Evolutionary conservation across 495 filamentous ascomycete genomes (phyloP), one percentile per base, ranked within the genome.

Genomic region (Neurospora sp.): DNA sequence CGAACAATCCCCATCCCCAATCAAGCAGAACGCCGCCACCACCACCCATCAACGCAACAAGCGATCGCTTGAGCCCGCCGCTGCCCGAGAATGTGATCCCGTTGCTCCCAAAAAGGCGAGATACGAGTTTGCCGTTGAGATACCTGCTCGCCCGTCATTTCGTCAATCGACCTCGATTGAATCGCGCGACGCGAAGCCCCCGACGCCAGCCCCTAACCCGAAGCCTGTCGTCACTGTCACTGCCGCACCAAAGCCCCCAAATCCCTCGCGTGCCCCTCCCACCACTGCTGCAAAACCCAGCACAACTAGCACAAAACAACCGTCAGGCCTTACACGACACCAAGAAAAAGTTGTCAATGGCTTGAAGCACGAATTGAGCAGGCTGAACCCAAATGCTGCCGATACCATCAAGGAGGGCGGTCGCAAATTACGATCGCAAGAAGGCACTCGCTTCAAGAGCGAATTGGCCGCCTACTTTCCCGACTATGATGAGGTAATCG

Each of bases 401-500:
- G 83, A 86, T 73, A 78, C 81, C 27, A 82, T 77, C 74, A 83
- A 82, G 72, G 82, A 83, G 31, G 80, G 77, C 78, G 85, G 79
- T 77, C 84, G 87, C 72, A 88, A 88, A 79, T 79, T 89, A 76
- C 81, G 87, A 72, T 87, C 85, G 69, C 84, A 87, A 74, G 86
- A 88, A 73, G 83, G 82, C 31, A 84, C 82, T 70, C 83, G 93
- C 72, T 89, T 92, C 78, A 94, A 94, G 85, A 96, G 93, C 82
- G 94, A 97, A 78, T 85, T 97, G 38, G 90, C 93, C 9, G 85
- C 88, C 40, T 97, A 96, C 81, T 96, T 97, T 76, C 89, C 92
- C 59, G 93, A 95, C 74, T 97, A 95, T 81, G 94, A 97, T 79
- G 91, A 96, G 75, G 87, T 97, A 71, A 91, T 97, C 78, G 93